Base-by-base conservation (phyloP, 2,329 filamentous ascomycete species). In the Leptographium flavum region DNA sequence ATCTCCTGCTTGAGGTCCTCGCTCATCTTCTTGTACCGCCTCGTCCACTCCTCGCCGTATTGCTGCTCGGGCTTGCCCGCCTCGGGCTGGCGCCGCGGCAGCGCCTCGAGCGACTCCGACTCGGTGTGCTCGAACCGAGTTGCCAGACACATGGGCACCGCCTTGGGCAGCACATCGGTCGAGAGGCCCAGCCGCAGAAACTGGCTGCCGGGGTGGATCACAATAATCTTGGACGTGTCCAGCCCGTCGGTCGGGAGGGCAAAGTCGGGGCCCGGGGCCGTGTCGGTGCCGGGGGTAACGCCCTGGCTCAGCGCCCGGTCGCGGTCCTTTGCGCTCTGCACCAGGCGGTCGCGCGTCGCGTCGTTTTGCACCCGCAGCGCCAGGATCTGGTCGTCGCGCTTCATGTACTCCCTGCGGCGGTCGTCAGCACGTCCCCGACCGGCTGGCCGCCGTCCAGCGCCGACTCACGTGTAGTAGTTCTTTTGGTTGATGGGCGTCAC, bases 401-500 rank as follows among this genome's bases (percentile, higher is more conserved):
- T 98, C 66, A 98, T 84, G 56, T 94, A 98, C 60, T 98, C 92
- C 19, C 43, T 45, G 35, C 25, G n/a, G n/a, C n/a, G n/a, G n/a
- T n/a, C n/a, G n/a, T n/a, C n/a, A n/a, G n/a, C n/a, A n/a, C n/a
- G n/a, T n/a, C n/a, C n/a, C n/a, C n/a, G n/a, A n/a, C n/a, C n/a
- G n/a, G n/a, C n/a, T n/a, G n/a, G n/a, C n/a, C n/a, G n/a, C n/a
- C n/a, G n/a, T n/a, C n/a, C n/a, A n/a, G n/a, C n/a, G n/a, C n/a
- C n/a, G n/a, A 68, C 79, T 50, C 72, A 92, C 86, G 88, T 94
- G 63, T 95, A 95, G 64, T 98, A 98, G 63, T 98, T 98, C 69
- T 98, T 98, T 63, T 98, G 92, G 61, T 98, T 98, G 65, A 98
- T 98, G 56, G 92, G 86, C 37, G 77, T 74, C 47, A 94, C 80